Conservation (phyloP, 306 rosid species). For the Biancaea sappan region DNA sequence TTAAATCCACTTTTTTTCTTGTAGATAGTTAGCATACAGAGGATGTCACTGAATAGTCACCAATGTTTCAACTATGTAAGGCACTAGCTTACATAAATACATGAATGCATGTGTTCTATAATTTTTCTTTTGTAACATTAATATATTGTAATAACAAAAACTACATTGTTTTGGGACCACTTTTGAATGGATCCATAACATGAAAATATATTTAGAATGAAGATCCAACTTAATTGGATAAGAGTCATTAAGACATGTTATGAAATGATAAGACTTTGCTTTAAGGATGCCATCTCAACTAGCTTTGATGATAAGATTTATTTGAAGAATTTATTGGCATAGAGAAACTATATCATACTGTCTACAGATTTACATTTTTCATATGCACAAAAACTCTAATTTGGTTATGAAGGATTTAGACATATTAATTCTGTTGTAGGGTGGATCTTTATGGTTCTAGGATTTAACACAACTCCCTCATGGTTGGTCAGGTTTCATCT, state of each 20-base stretch:
- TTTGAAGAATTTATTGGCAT: slow-evolving; percentile 27
- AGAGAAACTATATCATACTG: slow-evolving; percentile 16
- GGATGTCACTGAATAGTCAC: slow-evolving; percentile 81
- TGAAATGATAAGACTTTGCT: slow-evolving; percentile 10
- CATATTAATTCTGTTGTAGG: slow-evolving; percentile 57
- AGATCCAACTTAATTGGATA: slow-evolving; percentile 28
- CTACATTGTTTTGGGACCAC: slow-evolving; percentile 4
- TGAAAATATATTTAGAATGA: slow-evolving; percentile 16
- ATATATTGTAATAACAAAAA: slow-evolving; percentile 17
- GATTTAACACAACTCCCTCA: slow-evolving; percentile 76
- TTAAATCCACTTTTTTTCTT: slow-evolving; percentile 70
- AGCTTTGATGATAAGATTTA: not conserved
- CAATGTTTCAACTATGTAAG: slow-evolving; percentile 89
- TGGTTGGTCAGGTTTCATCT: slow-evolving; percentile 72
- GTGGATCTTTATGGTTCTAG: slow-evolving; percentile 92
- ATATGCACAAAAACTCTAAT: slow-evolving; percentile 5
- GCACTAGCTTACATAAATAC: slow-evolving; percentile 25
- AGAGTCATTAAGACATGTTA: slow-evolving; percentile 15
- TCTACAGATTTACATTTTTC: not conserved
- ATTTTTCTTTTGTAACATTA: no score
- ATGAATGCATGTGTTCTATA: slow-evolving; percentile 14
- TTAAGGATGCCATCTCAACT: slow-evolving; percentile 22
- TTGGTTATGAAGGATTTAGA: slow-evolving; percentile 25
- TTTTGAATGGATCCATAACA: slow-evolving; percentile 19
- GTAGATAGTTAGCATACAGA: slow-evolving; percentile 80